Evolutionary conservation across 1,139 yeast genomes (phyloP).

Genomic region (Groenewaldozyma auringiensis): DNA sequence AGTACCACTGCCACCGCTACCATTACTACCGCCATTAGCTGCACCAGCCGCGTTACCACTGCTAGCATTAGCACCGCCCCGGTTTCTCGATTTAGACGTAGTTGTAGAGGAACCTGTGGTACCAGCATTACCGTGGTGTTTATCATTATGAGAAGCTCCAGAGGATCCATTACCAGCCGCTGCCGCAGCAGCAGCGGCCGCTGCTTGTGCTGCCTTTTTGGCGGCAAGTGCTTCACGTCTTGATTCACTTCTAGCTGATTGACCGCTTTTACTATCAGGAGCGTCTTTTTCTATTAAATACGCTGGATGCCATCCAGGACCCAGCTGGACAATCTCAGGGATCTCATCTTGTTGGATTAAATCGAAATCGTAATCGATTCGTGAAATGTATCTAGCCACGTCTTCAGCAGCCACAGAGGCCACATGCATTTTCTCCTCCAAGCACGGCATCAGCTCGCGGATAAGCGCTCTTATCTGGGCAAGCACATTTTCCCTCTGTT

Average conservation of each 20-base stretch:
- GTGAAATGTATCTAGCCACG: slow-evolving; percentile 55
- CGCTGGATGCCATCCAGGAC: slow-evolving; percentile 88
- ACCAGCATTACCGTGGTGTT: too few relatives aligned
- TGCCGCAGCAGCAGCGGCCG: slow-evolving; percentile 6
- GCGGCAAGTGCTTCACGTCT: slow-evolving; percentile 93
- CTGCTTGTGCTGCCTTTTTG: slow-evolving; percentile 44
- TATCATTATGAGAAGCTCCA: too few relatives aligned
- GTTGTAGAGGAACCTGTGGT: too few relatives aligned
- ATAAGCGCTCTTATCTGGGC: slow-evolving; percentile 34
- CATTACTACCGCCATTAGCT: slow-evolving; percentile 3
- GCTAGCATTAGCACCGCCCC: neutral
- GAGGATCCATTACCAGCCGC: slow-evolving; percentile 10
- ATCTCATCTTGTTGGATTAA: slow-evolving; percentile 64
- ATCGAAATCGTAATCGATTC: slow-evolving; percentile 73
- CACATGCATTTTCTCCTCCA: slow-evolving; percentile 97
- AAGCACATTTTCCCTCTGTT: slow-evolving; percentile 31
- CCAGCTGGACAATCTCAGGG: slow-evolving; percentile 52
- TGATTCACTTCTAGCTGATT: slow-evolving; percentile 45
- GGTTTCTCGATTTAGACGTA: slow-evolving; percentile 8
- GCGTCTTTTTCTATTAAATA: slow-evolving; percentile 17
- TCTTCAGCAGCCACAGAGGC: slow-evolving; percentile 86
- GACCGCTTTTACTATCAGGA: slow-evolving; percentile 18
- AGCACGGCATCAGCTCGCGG: slow-evolving; percentile 74
- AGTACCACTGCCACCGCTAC: neutral
- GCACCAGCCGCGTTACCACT: slow-evolving; percentile 2